A percentile compares a stretch with the other conserved stretches of the same genome.
These are phyloP conservation scores for Trichoderma sp. DNA, from an alignment of 2,329 filamentous ascomycete species.

Conservation along the genomic window DNA sequence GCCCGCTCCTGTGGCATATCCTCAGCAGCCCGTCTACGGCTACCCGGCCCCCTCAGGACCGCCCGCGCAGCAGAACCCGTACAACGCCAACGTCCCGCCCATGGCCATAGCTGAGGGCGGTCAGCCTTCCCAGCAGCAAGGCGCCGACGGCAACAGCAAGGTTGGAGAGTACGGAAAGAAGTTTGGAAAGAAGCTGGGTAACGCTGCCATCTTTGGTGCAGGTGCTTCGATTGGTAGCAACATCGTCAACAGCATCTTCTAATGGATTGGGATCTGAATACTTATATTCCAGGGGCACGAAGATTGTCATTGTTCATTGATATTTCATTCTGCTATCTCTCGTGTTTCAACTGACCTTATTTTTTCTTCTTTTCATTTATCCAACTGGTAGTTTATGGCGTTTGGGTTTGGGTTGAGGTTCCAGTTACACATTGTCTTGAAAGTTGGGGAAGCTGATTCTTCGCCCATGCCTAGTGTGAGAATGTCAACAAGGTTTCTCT, in stretches of 20 bases:
- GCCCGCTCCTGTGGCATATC: constrained; percentile 37
- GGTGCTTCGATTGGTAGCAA: constrained; percentile 89
- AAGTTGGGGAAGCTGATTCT: background rate
- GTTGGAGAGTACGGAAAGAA: constrained; percentile 81
- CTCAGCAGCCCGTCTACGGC: constrained; percentile 38
- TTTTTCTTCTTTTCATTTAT: background rate
- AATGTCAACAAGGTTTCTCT: background rate
- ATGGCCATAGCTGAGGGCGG: constrained; percentile 69
- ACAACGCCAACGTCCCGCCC: constrained; percentile 70
- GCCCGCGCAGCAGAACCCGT: constrained; percentile 58
- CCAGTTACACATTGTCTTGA: background rate
- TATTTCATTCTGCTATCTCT: background rate
- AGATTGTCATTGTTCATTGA: background rate
- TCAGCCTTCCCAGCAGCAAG: constrained; percentile 38
- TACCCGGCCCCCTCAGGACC: constrained; percentile 39
- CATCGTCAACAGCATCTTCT: constrained; percentile 89
- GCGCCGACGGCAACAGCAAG: constrained; percentile 55
- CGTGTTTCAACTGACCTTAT: background rate
- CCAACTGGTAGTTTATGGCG: background rate
- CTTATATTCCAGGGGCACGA: no score
- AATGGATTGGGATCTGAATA: constrained; percentile 32
- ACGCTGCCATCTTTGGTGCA: constrained; percentile 84
- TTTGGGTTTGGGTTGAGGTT: background rate
- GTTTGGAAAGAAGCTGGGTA: constrained; percentile 88
- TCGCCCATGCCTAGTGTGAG: background rate